Conservation (phyloP, 129 eudicot genomes). For the Flaveria linearis region DNA sequence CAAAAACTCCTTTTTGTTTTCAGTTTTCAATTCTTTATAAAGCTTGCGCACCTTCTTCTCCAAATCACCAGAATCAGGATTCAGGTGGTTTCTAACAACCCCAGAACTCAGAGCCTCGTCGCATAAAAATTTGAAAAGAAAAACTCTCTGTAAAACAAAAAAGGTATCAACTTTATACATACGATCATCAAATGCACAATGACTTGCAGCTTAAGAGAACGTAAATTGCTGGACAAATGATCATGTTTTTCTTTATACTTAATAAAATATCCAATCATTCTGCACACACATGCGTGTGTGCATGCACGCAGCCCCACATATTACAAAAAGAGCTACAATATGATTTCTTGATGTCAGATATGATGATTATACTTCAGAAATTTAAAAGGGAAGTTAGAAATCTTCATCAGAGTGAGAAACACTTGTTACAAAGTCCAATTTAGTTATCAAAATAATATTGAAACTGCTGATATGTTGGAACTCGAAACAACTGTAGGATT, state of each 20-base stretch:
- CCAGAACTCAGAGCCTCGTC: constrained; percentile 76
- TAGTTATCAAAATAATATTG: not conserved
- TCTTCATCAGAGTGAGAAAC: not conserved
- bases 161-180: constrained; percentile 18
- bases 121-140: constrained; percentile 73
- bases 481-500: not conserved
- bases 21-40: constrained; percentile 42
- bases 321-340: not conserved
- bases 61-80: constrained; percentile 38
- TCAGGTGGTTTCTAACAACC: constrained; percentile 63
- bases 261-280: not conserved
- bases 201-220: not conserved
- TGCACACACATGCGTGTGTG: not conserved
- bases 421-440: not conserved
- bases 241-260: not conserved
- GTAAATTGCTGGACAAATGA: not conserved
- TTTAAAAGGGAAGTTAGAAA: not conserved
- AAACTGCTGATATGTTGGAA: not conserved
- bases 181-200: constrained; percentile 6
- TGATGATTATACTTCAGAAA: constrained; percentile 8
- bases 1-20: constrained; percentile 44
- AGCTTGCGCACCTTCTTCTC: constrained; percentile 53
- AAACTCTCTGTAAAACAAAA: constrained; percentile 63
- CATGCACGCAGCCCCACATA: not conserved
- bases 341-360: constrained; percentile 8